A percentile compares a stretch with the other conserved stretches of the same genome.
Conservation (phyloP, 257 asterid genomes). For the Thymus quinquecostatus region DNA sequence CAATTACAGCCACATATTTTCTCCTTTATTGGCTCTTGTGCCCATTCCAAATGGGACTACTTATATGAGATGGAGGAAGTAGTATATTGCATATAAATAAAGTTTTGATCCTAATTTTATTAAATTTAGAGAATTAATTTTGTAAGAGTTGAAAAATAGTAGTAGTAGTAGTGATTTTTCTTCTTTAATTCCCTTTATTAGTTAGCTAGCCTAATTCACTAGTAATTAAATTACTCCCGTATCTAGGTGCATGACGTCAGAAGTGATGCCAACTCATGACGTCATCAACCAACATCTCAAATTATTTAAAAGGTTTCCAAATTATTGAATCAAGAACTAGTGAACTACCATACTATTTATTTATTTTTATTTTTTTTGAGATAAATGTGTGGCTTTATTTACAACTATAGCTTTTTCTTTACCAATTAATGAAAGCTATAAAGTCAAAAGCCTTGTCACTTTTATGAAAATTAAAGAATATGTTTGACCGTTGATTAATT, state of each 20-base stretch:
- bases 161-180: too few relatives aligned
- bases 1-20: too few relatives aligned
- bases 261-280: constrained; percentile 26
- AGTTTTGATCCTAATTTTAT: too few relatives aligned
- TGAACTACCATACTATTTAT: background rate
- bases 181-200: too few relatives aligned
- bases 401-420: constrained; percentile 2
- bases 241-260: background rate
- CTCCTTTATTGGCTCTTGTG: too few relatives aligned
- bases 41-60: too few relatives aligned
- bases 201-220: background rate
- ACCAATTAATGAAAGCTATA: constrained; percentile 25
- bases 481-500: constrained; percentile 15
- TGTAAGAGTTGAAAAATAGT: too few relatives aligned
- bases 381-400: background rate
- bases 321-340: constrained; percentile 25
- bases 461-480: constrained; percentile 17
- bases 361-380: too few relatives aligned
- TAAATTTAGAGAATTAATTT: too few relatives aligned
- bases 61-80: too few relatives aligned
- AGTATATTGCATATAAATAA: too few relatives aligned
- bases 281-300: background rate
- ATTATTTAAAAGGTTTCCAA: background rate
- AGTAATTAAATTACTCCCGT: too few relatives aligned
- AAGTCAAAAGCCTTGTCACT: constrained; percentile 21